Evolutionary conservation across 768 basidiomycete genomes (phyloP).

Genomic region (Pleurotus sapidus): DNA sequence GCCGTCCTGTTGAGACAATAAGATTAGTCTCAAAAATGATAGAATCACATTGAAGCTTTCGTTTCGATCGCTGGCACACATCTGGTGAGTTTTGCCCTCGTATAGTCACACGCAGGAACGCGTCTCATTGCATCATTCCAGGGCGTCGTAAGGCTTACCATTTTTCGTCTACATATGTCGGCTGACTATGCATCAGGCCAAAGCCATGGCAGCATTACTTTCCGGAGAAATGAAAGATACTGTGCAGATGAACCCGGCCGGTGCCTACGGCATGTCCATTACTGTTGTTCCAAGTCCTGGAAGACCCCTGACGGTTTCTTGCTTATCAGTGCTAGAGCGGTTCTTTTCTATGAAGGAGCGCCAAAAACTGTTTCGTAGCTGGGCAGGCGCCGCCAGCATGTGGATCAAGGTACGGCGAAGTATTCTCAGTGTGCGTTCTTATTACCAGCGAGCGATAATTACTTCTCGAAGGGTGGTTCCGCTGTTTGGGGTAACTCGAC

Average conservation of each 20-base stretch:
- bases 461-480: constrained; percentile 62
- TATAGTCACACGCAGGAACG: not conserved
- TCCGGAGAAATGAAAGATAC: constrained; percentile 97
- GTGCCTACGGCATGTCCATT: constrained; percentile 59
- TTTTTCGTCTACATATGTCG: not conserved
- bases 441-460: not conserved
- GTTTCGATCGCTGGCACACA: constrained; percentile 86
- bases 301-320: not conserved
- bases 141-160: constrained; percentile 63
- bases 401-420: constrained; percentile 76
- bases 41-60: constrained; percentile 85
- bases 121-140: constrained; percentile 21
- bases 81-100: constrained; percentile 45
- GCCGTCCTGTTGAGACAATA: not conserved
- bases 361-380: constrained; percentile 86
- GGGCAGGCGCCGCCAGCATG: constrained; percentile 93
- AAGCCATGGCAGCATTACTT: constrained; percentile 93
- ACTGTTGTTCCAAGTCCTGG: not conserved
- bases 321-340: constrained; percentile 62
- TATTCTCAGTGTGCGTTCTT: not conserved
- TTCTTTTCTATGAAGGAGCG: constrained; percentile 93
- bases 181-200: constrained; percentile 50
- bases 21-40: constrained; percentile 1
- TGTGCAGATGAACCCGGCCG: constrained; percentile 79
- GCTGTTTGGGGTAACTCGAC: constrained; percentile 77